Evolutionary conservation across 2,329 filamentous ascomycete genomes (phyloP), one percentile per base, ranked within the genome.

Genomic region (Sporothrix dimorphospora): DNA sequence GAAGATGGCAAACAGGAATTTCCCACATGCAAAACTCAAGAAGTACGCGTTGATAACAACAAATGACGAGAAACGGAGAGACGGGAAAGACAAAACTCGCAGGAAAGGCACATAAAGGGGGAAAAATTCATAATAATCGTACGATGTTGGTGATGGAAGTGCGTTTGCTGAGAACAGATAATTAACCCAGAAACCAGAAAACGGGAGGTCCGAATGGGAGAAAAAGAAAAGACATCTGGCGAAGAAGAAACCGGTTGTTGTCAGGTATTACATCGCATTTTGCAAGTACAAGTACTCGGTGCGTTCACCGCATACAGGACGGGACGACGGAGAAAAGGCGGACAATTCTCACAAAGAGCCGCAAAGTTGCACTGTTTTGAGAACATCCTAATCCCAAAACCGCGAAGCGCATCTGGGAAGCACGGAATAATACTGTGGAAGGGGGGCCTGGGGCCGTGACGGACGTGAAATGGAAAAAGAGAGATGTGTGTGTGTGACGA

Each of bases 351-450:
- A 68, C 65, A 68, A 51, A 53, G 16, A 16, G 42, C 12, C 19
- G 42, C 42, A 47, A 47, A 14, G 5, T 6, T 14, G 42, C 30
- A 34, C 30, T 34, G 30, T 34, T 34, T 34, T 34, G 3, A 34
- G 30, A 6, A 34, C 3, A 34, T 34, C 3, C 30, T 34, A 34
- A 3, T 34, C 30, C 6, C 30, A 34, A 34, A 34, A 61, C 14
- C 14, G 16, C 34, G 12, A 61, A 42, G 8, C 8, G 42, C 42
- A 45, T 45, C 9, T 45, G 42, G 42, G 7, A 21, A 30, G 24
- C 1, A 30, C 53, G 53, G 57, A 7, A 42, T 61, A 61, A 12
- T 61, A 42, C 57, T 61, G 57, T 61, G 57, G 57, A 42, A 40
- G 12, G 7, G 7, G 42, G 11, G 11, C 4, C 16, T n/a, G n/a